A percentile compares a stretch with the other conserved stretches of the same genome.
phyloP scores from a whole-genome alignment of 306 rosid genomes.

The Prinsepia uniflora region DNA sequence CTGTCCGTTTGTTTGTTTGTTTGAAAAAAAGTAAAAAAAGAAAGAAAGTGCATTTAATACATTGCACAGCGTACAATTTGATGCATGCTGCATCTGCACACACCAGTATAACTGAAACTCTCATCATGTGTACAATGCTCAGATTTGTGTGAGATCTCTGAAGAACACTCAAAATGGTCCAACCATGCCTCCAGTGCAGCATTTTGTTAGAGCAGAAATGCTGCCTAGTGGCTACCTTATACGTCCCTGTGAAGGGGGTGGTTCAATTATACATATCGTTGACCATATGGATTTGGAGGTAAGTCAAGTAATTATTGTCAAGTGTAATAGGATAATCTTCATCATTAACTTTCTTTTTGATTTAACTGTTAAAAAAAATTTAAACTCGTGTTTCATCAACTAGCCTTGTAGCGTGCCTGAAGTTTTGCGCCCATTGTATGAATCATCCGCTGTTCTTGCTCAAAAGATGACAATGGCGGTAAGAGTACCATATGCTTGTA shows the following conservation, averaged over 20 bases:
- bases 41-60: too few species aligned
- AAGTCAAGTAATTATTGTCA: constrained; percentile 5
- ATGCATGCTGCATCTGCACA: background rate
- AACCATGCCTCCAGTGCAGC: constrained; percentile 96
- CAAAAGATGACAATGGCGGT: constrained; percentile 98
- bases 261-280: constrained; percentile 91
- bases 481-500: constrained; percentile 26
- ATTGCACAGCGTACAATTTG: background rate
- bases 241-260: constrained; percentile 98
- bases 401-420: constrained; percentile 99
- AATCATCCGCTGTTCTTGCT: constrained; percentile 82
- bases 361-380: background rate
- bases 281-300: constrained; percentile 97
- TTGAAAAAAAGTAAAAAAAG: too few species aligned
- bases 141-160: constrained; percentile 94
- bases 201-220: constrained; percentile 93
- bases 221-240: constrained; percentile 90
- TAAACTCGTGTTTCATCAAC: constrained; percentile 20
- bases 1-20: too few species aligned
- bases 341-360: background rate
- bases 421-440: constrained; percentile 88
- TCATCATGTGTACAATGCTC: constrained; percentile 14
- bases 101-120: constrained; percentile 3
- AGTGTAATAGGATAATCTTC: background rate
- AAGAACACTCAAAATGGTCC: constrained; percentile 96